phyloP scores from a whole-genome alignment of 2,329 filamentous ascomycete species.

The Sporothrix protearum region DNA sequence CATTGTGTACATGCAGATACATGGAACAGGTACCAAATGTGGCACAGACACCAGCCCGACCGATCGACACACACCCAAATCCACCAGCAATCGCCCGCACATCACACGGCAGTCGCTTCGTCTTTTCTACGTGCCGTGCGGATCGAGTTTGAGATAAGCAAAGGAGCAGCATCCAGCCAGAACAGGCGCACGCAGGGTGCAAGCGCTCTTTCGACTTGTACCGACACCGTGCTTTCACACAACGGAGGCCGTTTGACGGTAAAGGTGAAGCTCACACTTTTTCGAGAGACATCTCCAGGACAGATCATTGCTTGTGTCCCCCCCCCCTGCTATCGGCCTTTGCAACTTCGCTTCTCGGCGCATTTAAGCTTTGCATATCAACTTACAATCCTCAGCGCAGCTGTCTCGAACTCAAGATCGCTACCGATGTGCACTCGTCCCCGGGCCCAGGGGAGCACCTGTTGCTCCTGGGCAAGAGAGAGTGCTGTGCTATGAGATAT shows the following conservation, averaged over 20 bases:
- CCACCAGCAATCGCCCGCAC: slow-evolving; percentile 2
- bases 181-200: not conserved
- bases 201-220: not conserved
- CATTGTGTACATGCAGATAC: not conserved
- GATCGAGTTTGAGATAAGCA: slow-evolving; percentile 15
- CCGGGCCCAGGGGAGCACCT: not conserved
- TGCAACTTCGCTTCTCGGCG: not conserved
- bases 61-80: not conserved
- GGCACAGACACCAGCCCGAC: not conserved
- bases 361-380: slow-evolving; percentile 3
- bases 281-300: not conserved
- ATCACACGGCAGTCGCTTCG: slow-evolving; percentile 18
- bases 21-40: not conserved
- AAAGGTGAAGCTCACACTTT: slow-evolving; percentile 1
- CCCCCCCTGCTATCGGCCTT: not conserved
- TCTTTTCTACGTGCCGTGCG: slow-evolving; percentile 4
- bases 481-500: not conserved
- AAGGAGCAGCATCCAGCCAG: not conserved
- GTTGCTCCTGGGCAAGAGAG: not conserved
- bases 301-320: not conserved
- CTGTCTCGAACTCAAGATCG: slow-evolving; percentile 5
- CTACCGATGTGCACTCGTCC: not conserved
- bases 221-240: not conserved
- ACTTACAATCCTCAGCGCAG: not conserved
- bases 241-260: not conserved